phyloP scores from a whole-genome alignment of 768 basidiomycete genomes.

The Rossbeevera mucosa region DNA sequence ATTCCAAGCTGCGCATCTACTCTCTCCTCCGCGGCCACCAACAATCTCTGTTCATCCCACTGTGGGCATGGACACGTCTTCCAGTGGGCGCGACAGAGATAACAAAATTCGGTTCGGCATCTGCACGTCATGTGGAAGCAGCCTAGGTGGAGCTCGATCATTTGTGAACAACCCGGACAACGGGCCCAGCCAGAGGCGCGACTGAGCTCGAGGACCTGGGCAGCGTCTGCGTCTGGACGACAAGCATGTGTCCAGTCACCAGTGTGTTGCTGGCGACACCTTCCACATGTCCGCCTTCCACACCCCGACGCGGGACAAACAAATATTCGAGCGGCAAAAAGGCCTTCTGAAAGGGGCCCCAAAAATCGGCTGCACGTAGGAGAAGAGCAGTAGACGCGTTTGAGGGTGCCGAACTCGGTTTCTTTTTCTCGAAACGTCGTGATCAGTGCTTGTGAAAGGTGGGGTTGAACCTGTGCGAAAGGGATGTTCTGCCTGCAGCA shows the following conservation, averaged over 20 bases:
- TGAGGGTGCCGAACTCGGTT: constrained; percentile 29
- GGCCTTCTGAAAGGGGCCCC: constrained; percentile 26
- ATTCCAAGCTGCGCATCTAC: constrained; percentile 37
- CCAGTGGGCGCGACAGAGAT: constrained; percentile 53
- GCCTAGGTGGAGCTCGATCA: constrained; percentile 36
- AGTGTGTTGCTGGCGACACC: constrained; percentile 23
- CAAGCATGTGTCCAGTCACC: constrained; percentile 25
- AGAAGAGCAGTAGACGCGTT: constrained; percentile 37
- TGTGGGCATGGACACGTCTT: constrained; percentile 60
- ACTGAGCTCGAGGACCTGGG: constrained; percentile 27
- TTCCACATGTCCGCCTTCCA: constrained; percentile 20
- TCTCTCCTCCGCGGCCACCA: constrained; percentile 41
- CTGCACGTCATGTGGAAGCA: constrained; percentile 41
- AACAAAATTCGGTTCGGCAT: constrained; percentile 39
- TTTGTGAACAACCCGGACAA: constrained; percentile 37
- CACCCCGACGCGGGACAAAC: constrained; percentile 21
- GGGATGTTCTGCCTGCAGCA: constrained; percentile 35
- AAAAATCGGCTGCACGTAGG: constrained; percentile 35
- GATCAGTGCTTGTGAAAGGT: constrained; percentile 21
- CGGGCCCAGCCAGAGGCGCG: constrained; percentile 32
- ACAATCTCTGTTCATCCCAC: constrained; percentile 52
- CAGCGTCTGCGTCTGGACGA: constrained; percentile 19
- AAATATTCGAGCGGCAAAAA: constrained; percentile 21
- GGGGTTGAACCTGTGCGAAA: constrained; percentile 17
- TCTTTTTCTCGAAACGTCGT: constrained; percentile 24